Evolutionary conservation across 352 stramenopile genomes (phyloP), one percentile per base, ranked within the genome.

Genomic region (Phytophthora europaea): DNA sequence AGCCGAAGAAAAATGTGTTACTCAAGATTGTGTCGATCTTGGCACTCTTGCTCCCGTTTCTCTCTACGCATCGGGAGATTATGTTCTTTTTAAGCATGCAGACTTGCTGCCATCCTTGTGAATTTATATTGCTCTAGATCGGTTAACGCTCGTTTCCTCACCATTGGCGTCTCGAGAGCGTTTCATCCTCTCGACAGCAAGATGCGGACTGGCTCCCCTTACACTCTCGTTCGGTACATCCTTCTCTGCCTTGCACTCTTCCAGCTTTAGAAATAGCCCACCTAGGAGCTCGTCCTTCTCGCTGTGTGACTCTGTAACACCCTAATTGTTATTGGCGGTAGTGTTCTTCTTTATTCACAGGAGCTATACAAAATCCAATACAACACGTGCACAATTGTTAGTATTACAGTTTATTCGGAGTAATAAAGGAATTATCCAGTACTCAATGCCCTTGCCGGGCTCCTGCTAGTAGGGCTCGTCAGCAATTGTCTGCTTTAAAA

Each of bases 401-500:
- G 34, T 12, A 40, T 15, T n/a, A n/a, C n/a, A n/a, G n/a, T n/a
- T n/a, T n/a, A n/a, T n/a, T n/a, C n/a, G n/a, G n/a, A n/a, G n/a
- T n/a, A n/a, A n/a, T n/a, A n/a, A n/a, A n/a, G n/a, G n/a, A n/a
- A n/a, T n/a, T n/a, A n/a, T n/a, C n/a, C 62, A 69, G 1, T n/a
- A 7, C 26, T 62, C 52, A 38, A 62, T 61, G 0, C 57, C 38
- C 20, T 69, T 69, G 16, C 18, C 51, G 7, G 57, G 38, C n/a
- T n/a, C n/a, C n/a, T n/a, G n/a, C n/a, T n/a, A n/a, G n/a, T n/a
- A n/a, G n/a, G n/a, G n/a, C n/a, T n/a, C n/a, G n/a, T n/a, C n/a
- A n/a, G n/a, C n/a, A n/a, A n/a, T n/a, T 18, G 36, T 47, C 38
- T 67, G 61, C 23, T 67, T 67, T 16, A 67, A 5, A 16, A 67